Evolutionary conservation across 306 rosid genomes (phyloP), one percentile per base, ranked within the genome.

Genomic region (Neltuma alba): DNA sequence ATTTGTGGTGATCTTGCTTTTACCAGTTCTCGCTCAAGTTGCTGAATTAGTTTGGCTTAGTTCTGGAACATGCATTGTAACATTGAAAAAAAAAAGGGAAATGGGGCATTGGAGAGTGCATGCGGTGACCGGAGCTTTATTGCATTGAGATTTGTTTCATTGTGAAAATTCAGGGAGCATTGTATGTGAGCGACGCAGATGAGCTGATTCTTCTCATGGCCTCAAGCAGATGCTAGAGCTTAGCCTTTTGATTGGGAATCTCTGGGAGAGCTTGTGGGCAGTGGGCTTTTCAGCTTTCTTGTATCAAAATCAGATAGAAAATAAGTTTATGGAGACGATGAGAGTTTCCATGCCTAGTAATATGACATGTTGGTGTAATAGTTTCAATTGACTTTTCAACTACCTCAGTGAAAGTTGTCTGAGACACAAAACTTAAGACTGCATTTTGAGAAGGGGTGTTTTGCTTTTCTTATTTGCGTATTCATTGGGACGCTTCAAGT

Each of bases 221-320:
- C 45, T 31, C 58, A 79, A 66, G 74, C 63, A 61, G 78, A 71
- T 65, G 77, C 4, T 33, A n/a, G 21, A 48, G 62, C 41, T 63
- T 16, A 68, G 54, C 63, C 27, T 36, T 40, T 55, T 18, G 68
- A 47, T 71, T 27, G 69, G 52, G 73, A 61, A 27, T 44, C 21
- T 15, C 21, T 38, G 67, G 44, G 40, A 69, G 67, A 62, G 37
- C 18, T 76, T 66, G 62, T 25, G 62, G 6, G 33, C 25, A 58
- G 62, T 25, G 62, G 6, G 33, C 25, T 58, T 75, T 75, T 25
- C 25, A 16, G 1, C 45, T 50, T 18, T 47, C 20, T 75, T 18
- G 30, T 58, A 40, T 75, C 50, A 14, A 41, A 71, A 9, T 33
- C 30, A n/a, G 40, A 25, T 62, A 60, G 34, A 67, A 62, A 61